Evolutionary conservation across 192 early-diverging fungal species (phyloP).

Genomic region (Coemansia sp.): DNA sequence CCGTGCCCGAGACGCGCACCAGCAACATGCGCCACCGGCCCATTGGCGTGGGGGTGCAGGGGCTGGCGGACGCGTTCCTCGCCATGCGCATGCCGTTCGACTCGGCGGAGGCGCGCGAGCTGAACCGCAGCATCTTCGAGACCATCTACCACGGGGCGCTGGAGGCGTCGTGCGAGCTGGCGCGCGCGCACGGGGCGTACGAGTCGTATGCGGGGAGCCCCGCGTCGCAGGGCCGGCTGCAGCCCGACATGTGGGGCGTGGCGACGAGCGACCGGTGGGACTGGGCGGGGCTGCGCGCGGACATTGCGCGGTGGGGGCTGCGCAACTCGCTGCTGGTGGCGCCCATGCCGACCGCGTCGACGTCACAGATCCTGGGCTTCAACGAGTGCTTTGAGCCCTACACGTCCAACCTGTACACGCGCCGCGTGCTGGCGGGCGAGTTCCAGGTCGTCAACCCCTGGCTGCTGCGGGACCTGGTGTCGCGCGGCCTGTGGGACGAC

Average conservation of each 20-base stretch:
- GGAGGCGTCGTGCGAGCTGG: conserved; percentile 89
- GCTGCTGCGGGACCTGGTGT: conserved; percentile 92
- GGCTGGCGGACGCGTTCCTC: conserved; percentile 96
- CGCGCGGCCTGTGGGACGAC: conserved; percentile 91
- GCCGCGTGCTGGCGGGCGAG: conserved; percentile 93
- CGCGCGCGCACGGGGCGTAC: conserved; percentile 75
- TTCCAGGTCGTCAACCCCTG: conserved; percentile 99
- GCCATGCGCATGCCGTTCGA: conserved; percentile 94
- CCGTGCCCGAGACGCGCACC: conserved; percentile 78
- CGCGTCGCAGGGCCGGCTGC: conserved; percentile 84
- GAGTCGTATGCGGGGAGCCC: conserved; percentile 86
- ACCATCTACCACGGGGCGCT: conserved; percentile 94
- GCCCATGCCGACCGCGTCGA: conserved; percentile 98
- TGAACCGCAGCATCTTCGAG: conserved; percentile 92
- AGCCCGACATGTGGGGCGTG: conserved; percentile 95
- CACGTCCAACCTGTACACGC: conserved; percentile 93
- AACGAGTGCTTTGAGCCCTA: conserved; percentile 98
- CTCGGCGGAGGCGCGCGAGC: conserved; percentile 71
- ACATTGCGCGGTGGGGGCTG: conserved; percentile 79
- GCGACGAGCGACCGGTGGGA: conserved; percentile 82
- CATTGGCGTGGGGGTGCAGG: conserved; percentile 98
- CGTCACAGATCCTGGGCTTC: conserved; percentile 95
- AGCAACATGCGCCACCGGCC: conserved; percentile 96
- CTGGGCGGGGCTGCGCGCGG: conserved; percentile 78
- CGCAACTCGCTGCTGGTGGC: conserved; percentile 93